Evolutionary conservation across 2,329 filamentous ascomycete genomes (phyloP).

Genomic region (Alternaria sp.): DNA sequence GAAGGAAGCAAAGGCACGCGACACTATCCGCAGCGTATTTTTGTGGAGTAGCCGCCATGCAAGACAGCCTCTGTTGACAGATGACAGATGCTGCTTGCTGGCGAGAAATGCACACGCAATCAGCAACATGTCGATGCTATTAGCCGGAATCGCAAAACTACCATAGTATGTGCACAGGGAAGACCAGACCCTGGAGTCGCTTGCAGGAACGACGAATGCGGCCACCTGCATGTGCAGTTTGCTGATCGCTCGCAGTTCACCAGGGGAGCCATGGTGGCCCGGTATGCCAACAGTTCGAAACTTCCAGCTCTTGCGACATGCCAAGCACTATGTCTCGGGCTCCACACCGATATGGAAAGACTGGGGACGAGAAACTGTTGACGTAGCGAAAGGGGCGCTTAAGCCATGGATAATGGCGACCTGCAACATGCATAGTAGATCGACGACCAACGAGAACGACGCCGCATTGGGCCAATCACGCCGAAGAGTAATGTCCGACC

Average conservation of each 20-base stretch:
- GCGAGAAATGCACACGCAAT: not conserved
- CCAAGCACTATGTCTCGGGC: constrained; percentile 7
- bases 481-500: constrained; percentile 24
- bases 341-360: constrained; percentile 6
- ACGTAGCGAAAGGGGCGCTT: constrained; percentile 28
- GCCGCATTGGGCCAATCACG: constrained; percentile 26
- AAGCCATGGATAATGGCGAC: constrained; percentile 14
- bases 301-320: constrained; percentile 9
- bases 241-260: constrained; percentile 21
- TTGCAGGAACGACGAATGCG: constrained; percentile 15
- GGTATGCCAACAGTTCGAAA: constrained; percentile 25
- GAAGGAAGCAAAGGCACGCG: constrained; percentile 18
- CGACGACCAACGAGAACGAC: constrained; percentile 17
- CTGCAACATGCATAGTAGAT: constrained; percentile 21
- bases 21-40: constrained; percentile 15
- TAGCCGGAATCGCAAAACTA: constrained; percentile 5
- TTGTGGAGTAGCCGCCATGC: not conserved
- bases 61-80: constrained; percentile 4
- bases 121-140: constrained; percentile 5
- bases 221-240: constrained; percentile 22
- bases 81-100: constrained; percentile 7
- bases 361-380: constrained; percentile 17
- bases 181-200: constrained; percentile 10
- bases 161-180: not conserved
- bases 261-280: constrained; percentile 22